Percentiles rank a stretch among this genome's conserved stretches.
Conservation (phyloP, 2,329 filamentous ascomycete genomes). For the Colletotrichum magnum region DNA sequence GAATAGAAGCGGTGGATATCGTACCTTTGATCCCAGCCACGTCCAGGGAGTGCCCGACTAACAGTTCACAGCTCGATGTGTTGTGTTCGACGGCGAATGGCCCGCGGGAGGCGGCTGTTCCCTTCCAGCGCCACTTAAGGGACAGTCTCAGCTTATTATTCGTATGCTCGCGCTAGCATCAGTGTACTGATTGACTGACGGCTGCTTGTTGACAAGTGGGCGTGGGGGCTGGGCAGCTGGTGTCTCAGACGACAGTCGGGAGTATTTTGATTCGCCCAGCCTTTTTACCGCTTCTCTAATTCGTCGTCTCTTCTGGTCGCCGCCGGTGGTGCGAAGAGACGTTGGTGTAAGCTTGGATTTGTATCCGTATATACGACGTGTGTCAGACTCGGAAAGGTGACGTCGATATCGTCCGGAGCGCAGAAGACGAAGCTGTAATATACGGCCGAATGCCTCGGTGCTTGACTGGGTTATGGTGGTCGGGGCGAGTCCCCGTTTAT, state of each 20-base stretch:
- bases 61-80: slow-evolving; percentile 13
- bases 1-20: slow-evolving; percentile 7
- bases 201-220: slow-evolving; percentile 33
- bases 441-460: not conserved
- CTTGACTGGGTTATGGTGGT: slow-evolving; percentile 8
- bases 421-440: slow-evolving; percentile 8
- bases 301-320: slow-evolving; percentile 1
- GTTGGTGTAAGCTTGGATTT: not conserved
- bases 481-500: slow-evolving; percentile 28
- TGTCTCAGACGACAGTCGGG: slow-evolving; percentile 34
- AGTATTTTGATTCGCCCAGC: slow-evolving; percentile 17
- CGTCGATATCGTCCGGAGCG: not conserved
- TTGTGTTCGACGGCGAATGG: slow-evolving; percentile 38
- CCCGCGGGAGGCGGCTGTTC: slow-evolving; percentile 36
- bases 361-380: not conserved
- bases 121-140: slow-evolving; percentile 38
- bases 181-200: slow-evolving; percentile 24
- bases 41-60: slow-evolving; percentile 25
- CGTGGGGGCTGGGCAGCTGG: slow-evolving; percentile 32
- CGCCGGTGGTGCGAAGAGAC: slow-evolving; percentile 10
- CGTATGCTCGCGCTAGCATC: slow-evolving; percentile 25
- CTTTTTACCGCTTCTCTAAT: slow-evolving; percentile 30
- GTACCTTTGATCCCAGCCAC: slow-evolving; percentile 26
- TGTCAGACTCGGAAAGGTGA: not conserved
- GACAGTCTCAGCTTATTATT: slow-evolving; percentile 33